These are phyloP conservation scores for Nemania bipapillata DNA, from an alignment of 2,329 filamentous ascomycete genomes.

Conservation along the genomic window DNA sequence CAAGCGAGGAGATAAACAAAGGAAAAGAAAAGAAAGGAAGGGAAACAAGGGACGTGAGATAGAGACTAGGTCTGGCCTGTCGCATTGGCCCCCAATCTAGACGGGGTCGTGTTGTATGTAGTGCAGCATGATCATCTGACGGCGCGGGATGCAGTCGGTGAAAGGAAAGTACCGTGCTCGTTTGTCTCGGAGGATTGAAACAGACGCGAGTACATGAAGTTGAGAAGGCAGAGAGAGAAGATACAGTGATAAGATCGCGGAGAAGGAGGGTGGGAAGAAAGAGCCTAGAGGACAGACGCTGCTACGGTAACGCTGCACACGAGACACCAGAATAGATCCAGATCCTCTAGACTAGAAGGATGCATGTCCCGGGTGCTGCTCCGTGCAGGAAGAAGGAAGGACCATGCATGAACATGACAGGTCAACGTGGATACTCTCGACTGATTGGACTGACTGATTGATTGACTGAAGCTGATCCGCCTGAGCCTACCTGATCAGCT, in stretches of 20 bases:
- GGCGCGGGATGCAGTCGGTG: not conserved
- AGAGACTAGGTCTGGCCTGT: not conserved
- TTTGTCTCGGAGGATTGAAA: slow-evolving; percentile 1
- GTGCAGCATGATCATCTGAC: slow-evolving; percentile 6
- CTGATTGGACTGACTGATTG: too few relatives aligned
- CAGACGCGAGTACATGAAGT: not conserved
- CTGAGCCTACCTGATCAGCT: too few relatives aligned
- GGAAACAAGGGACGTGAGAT: not conserved
- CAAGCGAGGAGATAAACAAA: too few relatives aligned
- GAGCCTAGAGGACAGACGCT: too few relatives aligned
- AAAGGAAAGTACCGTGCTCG: not conserved
- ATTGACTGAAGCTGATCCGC: too few relatives aligned
- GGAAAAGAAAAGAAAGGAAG: too few relatives aligned
- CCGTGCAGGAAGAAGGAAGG: slow-evolving; percentile 22
- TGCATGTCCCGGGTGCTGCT: slow-evolving; percentile 18
- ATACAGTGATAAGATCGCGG: not conserved
- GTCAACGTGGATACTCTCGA: not conserved
- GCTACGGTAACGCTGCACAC: not conserved
- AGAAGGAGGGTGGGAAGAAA: too few relatives aligned
- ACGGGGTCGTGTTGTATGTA: too few relatives aligned
- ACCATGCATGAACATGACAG: slow-evolving; percentile 30
- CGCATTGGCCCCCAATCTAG: not conserved
- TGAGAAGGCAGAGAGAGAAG: too few relatives aligned
- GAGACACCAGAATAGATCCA: slow-evolving; percentile 15
- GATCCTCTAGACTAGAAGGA: slow-evolving; percentile 26